A percentile compares a stretch with the other conserved stretches of the same genome.
These are phyloP conservation scores for Zostera marina DNA, from an alignment of 116 monocot genomes.

Conservation along the genomic window DNA sequence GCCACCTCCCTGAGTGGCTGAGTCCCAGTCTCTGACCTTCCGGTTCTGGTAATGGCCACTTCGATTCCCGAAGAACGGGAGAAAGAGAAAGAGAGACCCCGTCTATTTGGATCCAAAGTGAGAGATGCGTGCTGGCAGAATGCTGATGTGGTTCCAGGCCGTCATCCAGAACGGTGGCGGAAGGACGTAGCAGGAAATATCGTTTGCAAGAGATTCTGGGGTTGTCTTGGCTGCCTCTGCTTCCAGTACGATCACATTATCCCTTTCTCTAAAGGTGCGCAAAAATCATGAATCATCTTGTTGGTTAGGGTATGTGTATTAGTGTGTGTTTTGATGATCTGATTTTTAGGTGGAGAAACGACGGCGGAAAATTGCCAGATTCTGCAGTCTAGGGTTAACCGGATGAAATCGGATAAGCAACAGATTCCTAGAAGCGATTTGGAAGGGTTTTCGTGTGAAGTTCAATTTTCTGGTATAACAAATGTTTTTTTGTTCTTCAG, in stretches of 20 bases:
- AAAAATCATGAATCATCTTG: neutral
- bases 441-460: constrained; percentile 69
- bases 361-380: constrained; percentile 84
- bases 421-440: constrained; percentile 51
- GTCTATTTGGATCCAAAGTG: constrained; percentile 49
- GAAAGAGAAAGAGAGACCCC: constrained; percentile 31
- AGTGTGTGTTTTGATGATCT: neutral
- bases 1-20: no score
- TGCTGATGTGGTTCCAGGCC: constrained; percentile 49
- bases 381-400: constrained; percentile 85
- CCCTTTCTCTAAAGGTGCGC: constrained; percentile 77
- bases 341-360: constrained; percentile 53
- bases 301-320: neutral
- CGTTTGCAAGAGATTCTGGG: constrained; percentile 75
- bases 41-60: neutral
- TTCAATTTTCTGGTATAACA: constrained; percentile 67
- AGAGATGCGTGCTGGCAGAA: constrained; percentile 61
- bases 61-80: constrained; percentile 7
- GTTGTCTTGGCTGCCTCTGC: constrained; percentile 91
- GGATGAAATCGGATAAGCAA: constrained; percentile 64
- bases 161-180: constrained; percentile 90
- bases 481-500: neutral
- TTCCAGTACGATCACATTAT: constrained; percentile 81
- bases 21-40: no score
- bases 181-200: constrained; percentile 70